Base-by-base conservation (phyloP, 1,284 basidiomycete species). In the Cerrena zonata region DNA sequence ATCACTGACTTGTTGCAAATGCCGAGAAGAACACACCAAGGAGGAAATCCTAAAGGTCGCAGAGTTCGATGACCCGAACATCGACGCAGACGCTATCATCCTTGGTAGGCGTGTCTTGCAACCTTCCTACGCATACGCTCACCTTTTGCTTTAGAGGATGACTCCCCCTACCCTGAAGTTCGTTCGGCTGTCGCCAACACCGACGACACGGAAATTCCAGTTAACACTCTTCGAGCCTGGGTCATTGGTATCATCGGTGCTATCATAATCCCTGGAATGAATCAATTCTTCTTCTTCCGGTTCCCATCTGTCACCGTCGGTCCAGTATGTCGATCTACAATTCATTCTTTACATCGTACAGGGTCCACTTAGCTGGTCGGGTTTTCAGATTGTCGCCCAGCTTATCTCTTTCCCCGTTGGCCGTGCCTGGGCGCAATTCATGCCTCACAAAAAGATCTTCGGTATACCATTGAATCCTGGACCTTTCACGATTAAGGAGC, bases 401-500 rank as follows among this genome's bases (percentile, higher is more conserved):
- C 65, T 88, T 54, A 65, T 86, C 22, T 76, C 78, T 2, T 82
- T 84, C 63, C 86, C 84, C 5, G 47, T 86, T 15, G 85, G 85
- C 38, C 73, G 78, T 21, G 61, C 70, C 1, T 86, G 81, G 81
- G 81, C 78, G 1, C 62, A 70, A 52, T 38, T 76, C 13, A 46
- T 88, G 5, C 86, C 84, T 2, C 73, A 77, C 48, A 64, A 75
- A 61, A 75, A 70, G 53, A 45, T 65, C 19, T 61, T 65, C 25
- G 63, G 63, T 21, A 36, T 61, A 0, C 53, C 70, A 3, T 61
- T 87, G 26, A 88, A 88, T 59, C 85, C 85, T 2, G 85, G 85
- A 34, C 84, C 82, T 0, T 88, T 88, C 65, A 73, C 72, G 2
- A 78, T 87, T 63, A 88, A 88, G 63, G 84, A 86, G 58, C 84